Evolutionary conservation across 345 rosid species (phyloP).

Genomic region (Brassica juncea): DNA sequence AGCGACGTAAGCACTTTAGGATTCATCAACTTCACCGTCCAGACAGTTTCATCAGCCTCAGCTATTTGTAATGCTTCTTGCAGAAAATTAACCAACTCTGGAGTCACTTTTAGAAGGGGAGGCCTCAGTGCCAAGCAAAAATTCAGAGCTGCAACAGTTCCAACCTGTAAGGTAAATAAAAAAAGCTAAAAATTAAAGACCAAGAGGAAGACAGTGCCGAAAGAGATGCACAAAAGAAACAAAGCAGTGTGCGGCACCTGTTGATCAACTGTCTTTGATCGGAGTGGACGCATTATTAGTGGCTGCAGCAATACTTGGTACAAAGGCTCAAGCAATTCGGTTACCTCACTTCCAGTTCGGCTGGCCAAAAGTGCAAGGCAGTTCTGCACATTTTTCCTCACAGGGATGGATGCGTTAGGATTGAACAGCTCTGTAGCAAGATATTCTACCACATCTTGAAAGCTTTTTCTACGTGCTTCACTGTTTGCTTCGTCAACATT

Average conservation of each 20-base stretch:
- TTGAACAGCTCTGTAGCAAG: conserved; percentile 94
- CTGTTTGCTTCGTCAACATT: conserved; percentile 95
- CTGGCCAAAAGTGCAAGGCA: conserved; percentile 95
- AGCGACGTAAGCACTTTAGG: conserved; percentile 80
- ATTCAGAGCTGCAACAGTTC: conserved; percentile 92
- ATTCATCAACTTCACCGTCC: conserved; percentile 88
- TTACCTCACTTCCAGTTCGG: conserved; percentile 97
- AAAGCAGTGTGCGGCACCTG: conserved; percentile 57
- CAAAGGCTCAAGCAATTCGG: conserved; percentile 92
- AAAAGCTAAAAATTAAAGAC: conserved; percentile 32
- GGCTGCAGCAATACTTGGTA: conserved; percentile 90
- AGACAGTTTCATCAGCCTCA: conserved; percentile 91
- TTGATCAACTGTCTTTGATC: conserved; percentile 94
- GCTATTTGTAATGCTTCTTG: conserved; percentile 99
- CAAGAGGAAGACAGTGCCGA: conserved; percentile 21
- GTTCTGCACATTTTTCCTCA: conserved; percentile 93
- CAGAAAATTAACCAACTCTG: conserved; percentile 89
- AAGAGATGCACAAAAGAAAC: conserved; percentile 20
- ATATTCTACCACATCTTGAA: conserved; percentile 91
- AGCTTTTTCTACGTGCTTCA: conserved; percentile 87
- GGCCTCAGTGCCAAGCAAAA: conserved; percentile 98
- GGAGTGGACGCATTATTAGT: conserved; percentile 80
- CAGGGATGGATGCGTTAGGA: conserved; percentile 79
- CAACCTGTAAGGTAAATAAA: conserved; percentile 58
- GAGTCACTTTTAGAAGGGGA: conserved; percentile 93